Conservation (phyloP, 2,329 filamentous ascomycete genomes). For the Alternaria metachromatica region DNA sequence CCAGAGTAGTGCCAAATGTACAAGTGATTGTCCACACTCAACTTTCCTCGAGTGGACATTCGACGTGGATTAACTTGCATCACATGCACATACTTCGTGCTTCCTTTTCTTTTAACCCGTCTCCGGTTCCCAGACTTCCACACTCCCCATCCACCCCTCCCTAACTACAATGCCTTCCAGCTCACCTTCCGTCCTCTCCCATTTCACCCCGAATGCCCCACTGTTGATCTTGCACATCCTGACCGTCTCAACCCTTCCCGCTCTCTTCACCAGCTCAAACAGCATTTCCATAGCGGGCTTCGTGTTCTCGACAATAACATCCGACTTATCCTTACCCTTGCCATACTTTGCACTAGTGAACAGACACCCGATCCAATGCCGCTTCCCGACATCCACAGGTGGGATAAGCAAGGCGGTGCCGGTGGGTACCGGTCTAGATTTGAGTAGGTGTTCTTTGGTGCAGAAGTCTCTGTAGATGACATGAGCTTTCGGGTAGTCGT, state of each 20-base stretch:
- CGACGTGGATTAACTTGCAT: background rate
- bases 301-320: slow-evolving; percentile 59
- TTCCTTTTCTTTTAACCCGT: background rate
- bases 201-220: slow-evolving; percentile 63
- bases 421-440: slow-evolving; percentile 35
- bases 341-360: slow-evolving; percentile 64
- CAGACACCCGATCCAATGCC: slow-evolving; percentile 65
- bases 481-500: slow-evolving; percentile 60
- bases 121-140: slow-evolving; percentile 38
- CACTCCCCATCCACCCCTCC: slow-evolving; percentile 26
- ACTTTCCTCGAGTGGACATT: background rate
- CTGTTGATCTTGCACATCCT: slow-evolving; percentile 65
- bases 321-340: slow-evolving; percentile 49
- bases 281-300: slow-evolving; percentile 57
- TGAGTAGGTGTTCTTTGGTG: slow-evolving; percentile 25
- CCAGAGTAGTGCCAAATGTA: background rate
- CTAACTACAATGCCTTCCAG: slow-evolving; percentile 42
- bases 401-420: slow-evolving; percentile 63
- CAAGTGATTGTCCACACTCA: background rate
- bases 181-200: slow-evolving; percentile 57
- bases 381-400: slow-evolving; percentile 49
- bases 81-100: background rate
- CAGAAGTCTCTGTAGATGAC: slow-evolving; percentile 58
- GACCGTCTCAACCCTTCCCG: slow-evolving; percentile 33
- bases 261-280: slow-evolving; percentile 49